Evolutionary conservation across 108 stramenopile genomes (phyloP).

Genomic region (Fragilaria crotonensis): DNA sequence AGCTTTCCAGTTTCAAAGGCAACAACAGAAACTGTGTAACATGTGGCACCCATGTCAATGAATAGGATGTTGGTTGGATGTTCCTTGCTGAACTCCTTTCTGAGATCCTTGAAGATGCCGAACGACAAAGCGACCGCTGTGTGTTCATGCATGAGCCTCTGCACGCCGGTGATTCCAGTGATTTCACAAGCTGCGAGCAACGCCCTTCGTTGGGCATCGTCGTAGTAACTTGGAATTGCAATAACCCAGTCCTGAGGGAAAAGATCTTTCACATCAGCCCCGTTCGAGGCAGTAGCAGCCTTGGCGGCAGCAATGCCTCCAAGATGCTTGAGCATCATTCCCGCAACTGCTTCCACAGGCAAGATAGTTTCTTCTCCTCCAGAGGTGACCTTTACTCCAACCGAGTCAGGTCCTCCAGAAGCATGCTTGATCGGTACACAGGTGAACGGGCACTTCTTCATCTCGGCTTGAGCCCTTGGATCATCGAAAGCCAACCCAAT

Average conservation of each 20-base stretch:
- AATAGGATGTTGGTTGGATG: slow-evolving; percentile 86
- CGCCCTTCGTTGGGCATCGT: slow-evolving; percentile 88
- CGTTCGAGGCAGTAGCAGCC: slow-evolving; percentile 41
- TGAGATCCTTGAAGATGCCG: slow-evolving; percentile 97
- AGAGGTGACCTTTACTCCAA: slow-evolving; percentile 56
- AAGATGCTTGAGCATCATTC: slow-evolving; percentile 91
- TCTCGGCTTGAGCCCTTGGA: slow-evolving; percentile 85
- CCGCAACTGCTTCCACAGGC: slow-evolving; percentile 81
- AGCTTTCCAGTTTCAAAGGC: slow-evolving; percentile 90
- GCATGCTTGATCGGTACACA: slow-evolving; percentile 60
- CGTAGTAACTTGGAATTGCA: slow-evolving; percentile 92
- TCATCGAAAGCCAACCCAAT: slow-evolving; percentile 87
- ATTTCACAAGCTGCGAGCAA: slow-evolving; percentile 88
- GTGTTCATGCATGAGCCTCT: slow-evolving; percentile 92
- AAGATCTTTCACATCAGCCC: slow-evolving; percentile 14
- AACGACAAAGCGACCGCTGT: slow-evolving; percentile 95
- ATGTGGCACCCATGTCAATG: slow-evolving; percentile 87
- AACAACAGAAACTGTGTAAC: slow-evolving; percentile 87
- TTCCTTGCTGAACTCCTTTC: slow-evolving; percentile 81
- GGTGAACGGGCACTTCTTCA: slow-evolving; percentile 53
- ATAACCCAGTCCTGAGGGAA: slow-evolving; percentile 91
- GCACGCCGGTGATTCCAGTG: slow-evolving; percentile 80
- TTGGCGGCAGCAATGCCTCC: slow-evolving; percentile 75
- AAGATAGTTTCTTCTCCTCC: slow-evolving; percentile 48
- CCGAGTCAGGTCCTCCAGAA: slow-evolving; percentile 47